Base-by-base conservation (phyloP, 2,329 filamentous ascomycete genomes). In the Fusarium brevicatenulatum region DNA sequence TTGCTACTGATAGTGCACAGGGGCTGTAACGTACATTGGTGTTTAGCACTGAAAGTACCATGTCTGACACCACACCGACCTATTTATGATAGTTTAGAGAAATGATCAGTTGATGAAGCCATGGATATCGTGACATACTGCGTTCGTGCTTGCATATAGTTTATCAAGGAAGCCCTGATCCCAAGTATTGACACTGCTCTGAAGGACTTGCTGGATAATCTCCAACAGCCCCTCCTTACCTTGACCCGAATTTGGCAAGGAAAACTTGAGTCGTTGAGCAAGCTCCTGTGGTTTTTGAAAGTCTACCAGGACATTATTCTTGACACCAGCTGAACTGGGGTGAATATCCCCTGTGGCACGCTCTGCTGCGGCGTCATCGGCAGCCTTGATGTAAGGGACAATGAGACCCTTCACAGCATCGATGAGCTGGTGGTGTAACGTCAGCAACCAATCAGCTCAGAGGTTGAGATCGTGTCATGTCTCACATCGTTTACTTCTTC, bases 161-260 rank as follows among this genome's bases (percentile, higher is more conserved):
- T 99, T 98, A 83, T 98, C 95, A 78, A 98, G 84, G 82, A 98
- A 99, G 16, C 95, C 95, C 82, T 97, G 95, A 78, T 97, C 93
- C 93, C 95, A 98, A n/a, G 95, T 98, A 83, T 99, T 99, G 79
- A 98, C 95, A 78, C 93, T 96, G 82, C 97, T 95, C 72, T 89
- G 87, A 46, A 98, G 86, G 25, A 98, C 86, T 68, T 91, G 88
- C 73, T 90, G 85, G 50, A 97, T 87, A 7, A 90, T 89, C 39
- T 90, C 86, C 34, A 97, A 84, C 37, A 98, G 84, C 0, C 95
- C 95, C 47, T 93, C 89, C 75, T 92, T 92, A 2, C 91, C 92
- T 70, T 84, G 85, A 12, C 89, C 91, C 43, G 86, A 80, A 7
- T 81, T 83, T 0, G 92, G 91, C 10, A 94, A 83, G 11, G 88